These are phyloP conservation scores for Phytophthora aleatoria DNA, from an alignment of 352 stramenopile species.

Conservation along the genomic window DNA sequence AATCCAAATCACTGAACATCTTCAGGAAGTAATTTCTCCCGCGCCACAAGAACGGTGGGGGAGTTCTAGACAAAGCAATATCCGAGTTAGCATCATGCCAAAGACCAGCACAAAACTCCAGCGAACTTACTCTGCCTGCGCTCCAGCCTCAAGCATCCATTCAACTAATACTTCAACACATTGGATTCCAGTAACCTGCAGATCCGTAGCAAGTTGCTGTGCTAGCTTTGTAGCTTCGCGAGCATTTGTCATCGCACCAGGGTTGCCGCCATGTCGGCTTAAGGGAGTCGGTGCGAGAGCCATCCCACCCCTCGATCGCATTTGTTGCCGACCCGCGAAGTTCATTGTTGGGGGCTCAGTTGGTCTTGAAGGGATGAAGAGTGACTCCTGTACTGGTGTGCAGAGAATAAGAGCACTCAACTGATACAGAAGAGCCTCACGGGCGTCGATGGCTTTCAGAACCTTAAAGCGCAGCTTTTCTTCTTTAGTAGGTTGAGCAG, in stretches of 20 bases:
- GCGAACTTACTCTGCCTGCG: constrained; percentile 62
- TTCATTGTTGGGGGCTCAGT: constrained; percentile 28
- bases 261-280: constrained; percentile 14
- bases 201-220: constrained; percentile 65
- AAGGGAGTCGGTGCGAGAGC: constrained; percentile 37
- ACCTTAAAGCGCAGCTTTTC: constrained; percentile 78
- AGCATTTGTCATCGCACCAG: constrained; percentile 61
- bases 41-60: constrained; percentile 73
- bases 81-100: constrained; percentile 13
- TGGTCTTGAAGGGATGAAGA: constrained; percentile 60
- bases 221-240: constrained; percentile 73
- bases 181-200: constrained; percentile 70
- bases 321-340: constrained; percentile 34
- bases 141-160: constrained; percentile 81
- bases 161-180: constrained; percentile 80
- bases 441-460: constrained; percentile 64
- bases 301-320: constrained; percentile 53
- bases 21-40: constrained; percentile 80
- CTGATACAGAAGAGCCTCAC: constrained; percentile 74
- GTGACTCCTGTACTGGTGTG: constrained; percentile 59
- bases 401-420: constrained; percentile 74
- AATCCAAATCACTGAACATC: constrained; percentile 74
- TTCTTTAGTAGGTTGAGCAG: constrained; percentile 48
- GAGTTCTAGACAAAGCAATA: constrained; percentile 38
- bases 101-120: not conserved